phyloP scores from a whole-genome alignment of 2,329 filamentous ascomycete genomes.

The Diaporthe helianthi region DNA sequence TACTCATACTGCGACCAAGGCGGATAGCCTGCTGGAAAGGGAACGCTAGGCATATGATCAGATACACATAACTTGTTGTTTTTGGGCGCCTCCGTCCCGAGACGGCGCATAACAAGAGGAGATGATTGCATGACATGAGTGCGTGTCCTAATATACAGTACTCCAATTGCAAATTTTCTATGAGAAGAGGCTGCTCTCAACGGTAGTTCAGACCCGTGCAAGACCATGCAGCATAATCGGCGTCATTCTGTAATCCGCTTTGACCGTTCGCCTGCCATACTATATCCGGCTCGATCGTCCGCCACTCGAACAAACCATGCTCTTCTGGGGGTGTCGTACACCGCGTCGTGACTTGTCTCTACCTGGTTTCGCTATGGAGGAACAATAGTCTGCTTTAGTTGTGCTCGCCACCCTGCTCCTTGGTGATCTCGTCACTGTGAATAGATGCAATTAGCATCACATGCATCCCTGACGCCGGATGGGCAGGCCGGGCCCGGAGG shows the following conservation, averaged over 20 bases:
- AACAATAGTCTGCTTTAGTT: slow-evolving; percentile 51
- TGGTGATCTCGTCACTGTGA: slow-evolving; percentile 77
- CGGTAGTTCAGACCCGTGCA: neutral
- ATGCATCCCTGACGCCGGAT: slow-evolving; percentile 26
- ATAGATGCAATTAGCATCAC: slow-evolving; percentile 31
- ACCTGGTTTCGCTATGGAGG: slow-evolving; percentile 2
- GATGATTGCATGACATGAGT: slow-evolving; percentile 22
- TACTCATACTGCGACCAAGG: neutral
- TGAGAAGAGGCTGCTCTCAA: neutral
- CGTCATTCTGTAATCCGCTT: neutral
- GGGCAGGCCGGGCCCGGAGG: slow-evolving; percentile 6
- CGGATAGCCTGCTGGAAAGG: neutral
- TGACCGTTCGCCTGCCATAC: neutral
- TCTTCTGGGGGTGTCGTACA: neutral
- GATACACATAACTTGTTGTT: slow-evolving; percentile 13
- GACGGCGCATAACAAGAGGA: slow-evolving; percentile 33
- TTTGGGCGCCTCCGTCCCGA: neutral
- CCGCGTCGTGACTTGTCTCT: neutral
- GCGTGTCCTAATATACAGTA: slow-evolving; percentile 48
- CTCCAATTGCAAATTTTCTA: neutral
- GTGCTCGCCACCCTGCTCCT: slow-evolving; percentile 72
- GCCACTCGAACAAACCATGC: neutral
- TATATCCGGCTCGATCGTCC: slow-evolving; percentile 10
- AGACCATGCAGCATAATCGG: neutral
- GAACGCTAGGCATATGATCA: neutral